Evolutionary conservation across 345 rosid genomes (phyloP), one percentile per base, ranked within the genome.

Genomic region (Murraya koenigii): DNA sequence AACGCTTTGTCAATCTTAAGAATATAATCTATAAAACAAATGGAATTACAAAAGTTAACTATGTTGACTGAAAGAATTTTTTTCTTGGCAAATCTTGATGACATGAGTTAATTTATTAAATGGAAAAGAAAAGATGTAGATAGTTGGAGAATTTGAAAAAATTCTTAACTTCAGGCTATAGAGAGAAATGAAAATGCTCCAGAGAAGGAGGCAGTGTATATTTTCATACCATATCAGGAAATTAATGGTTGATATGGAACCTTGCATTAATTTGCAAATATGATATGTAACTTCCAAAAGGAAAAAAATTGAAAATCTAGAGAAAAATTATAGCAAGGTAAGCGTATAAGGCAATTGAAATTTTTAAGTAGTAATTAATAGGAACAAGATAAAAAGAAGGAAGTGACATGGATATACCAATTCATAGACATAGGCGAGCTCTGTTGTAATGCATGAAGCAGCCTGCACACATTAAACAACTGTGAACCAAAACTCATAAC

Each of bases 341-440:
- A 71, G 67, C 44, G 69, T 9, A 56, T 17, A 38, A 63, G 41
- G 61, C 54, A 58, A 65, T 66, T 35, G 63, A 56, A 75, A 62
- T 54, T 28, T 19, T 22, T 32, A 54, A 56, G 41, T 47, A 60
- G 71, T 67, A 66, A 20, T 8, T 44, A 8, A 44, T 44, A 4
- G 69, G 13, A 30, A 71, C 28, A 61, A 26, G 38, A 67, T 56
- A 35, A 77, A 52, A 33, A 71, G 36, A 68, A 54, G 58, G 8
- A 58, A 63, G 66, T 28, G 35, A 69, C 62, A 78, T 72, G 28
- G 64, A 88, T 93, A 82, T 33, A 95, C 99, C 96, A 95, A 65
- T 88, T 95, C 98, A 84, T 88, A 92, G 79, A 92, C 89, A 86
- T 90, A 90, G 82, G 87, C 94, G 81, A 95, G 88, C 84, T 95